Conservation (phyloP, 805 yeast species). For the Kuraishia piskuri region DNA sequence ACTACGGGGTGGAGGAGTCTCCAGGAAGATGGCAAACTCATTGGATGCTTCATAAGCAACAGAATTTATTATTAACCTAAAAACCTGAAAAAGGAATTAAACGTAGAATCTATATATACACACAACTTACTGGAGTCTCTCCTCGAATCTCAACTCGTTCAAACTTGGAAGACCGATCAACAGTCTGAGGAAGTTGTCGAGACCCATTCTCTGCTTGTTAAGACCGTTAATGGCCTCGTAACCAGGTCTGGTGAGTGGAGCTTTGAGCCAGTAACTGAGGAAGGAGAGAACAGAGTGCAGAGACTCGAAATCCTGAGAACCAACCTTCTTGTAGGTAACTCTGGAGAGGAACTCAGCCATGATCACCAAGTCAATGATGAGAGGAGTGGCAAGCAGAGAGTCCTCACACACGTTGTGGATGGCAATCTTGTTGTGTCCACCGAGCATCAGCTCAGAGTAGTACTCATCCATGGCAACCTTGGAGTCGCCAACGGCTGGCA, state of each 20-base stretch:
- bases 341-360: slow-evolving; percentile 87
- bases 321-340: slow-evolving; percentile 63
- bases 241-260: slow-evolving; percentile 90
- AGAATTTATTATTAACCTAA: no score
- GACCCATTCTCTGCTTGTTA: slow-evolving; percentile 88
- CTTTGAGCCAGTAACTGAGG: slow-evolving; percentile 92
- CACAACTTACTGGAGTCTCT: slow-evolving; percentile 46
- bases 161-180: slow-evolving; percentile 84
- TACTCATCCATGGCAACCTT: slow-evolving; percentile 99
- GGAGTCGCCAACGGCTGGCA: slow-evolving; percentile 92
- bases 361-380: slow-evolving; percentile 84
- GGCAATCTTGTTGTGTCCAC: slow-evolving; percentile 92
- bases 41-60: no score
- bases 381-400: slow-evolving; percentile 88
- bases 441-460: slow-evolving; percentile 93
- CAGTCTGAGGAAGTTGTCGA: slow-evolving; percentile 85
- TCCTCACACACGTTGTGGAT: slow-evolving; percentile 96
- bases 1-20: no score
- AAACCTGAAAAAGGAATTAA: no score
- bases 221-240: slow-evolving; percentile 86
- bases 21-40: no score
- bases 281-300: slow-evolving; percentile 83
- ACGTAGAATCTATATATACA: background rate
- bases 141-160: slow-evolving; percentile 92
- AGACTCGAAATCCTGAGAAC: slow-evolving; percentile 41